Base-by-base conservation (phyloP, 140 eudicot species). In the Stevia rebaudiana region DNA sequence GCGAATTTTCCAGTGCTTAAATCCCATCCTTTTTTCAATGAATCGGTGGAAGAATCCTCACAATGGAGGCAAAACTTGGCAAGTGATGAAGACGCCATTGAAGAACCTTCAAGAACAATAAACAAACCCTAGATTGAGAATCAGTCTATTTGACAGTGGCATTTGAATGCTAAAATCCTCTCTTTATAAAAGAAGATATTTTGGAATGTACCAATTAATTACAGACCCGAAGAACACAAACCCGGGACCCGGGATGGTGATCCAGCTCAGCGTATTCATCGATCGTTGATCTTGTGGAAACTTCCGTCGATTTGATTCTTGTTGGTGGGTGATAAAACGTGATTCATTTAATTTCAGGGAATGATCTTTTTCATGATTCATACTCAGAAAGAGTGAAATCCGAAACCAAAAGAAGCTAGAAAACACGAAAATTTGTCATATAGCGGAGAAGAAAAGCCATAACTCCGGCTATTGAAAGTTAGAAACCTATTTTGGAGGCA, bases 11-110 rank as follows among this genome's bases (percentile, higher is more conserved):
- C 82, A 25, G 76, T 68, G 17, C 79, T 69, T 25, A 75, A 70
- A 31, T 78, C 79, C 88, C 88, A 83, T 23, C 82, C 82, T 49
- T 72, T 69, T 5, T 43, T 57, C 70, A 82, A 68, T 33, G 52
- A 35, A 65, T 37, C 58, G 5, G 76, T 31, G 71, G 57, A 67
- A 56, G 77, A 66, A 19, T 74, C 47, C 24, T 74, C 62, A 74
- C 86, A 81, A 36, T 81, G 77, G 62, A 77, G 54, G 65, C 86
- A 81, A 18, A 68, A 18, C 37, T 55, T 54, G 18, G 19, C 37
- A 4, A 73, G 68, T 8, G 85, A 68, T 43, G 79, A 63, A 61
- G 82, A 43, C 19, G 75, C 74, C 75, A 56, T 76, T 53, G 46
- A 74, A 16, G 61, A 42, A 42, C 6, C 18, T 48, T 58, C 47